Conservation (phyloP, 2,329 filamentous ascomycete genomes). For the Paramyrothecium sp. region DNA sequence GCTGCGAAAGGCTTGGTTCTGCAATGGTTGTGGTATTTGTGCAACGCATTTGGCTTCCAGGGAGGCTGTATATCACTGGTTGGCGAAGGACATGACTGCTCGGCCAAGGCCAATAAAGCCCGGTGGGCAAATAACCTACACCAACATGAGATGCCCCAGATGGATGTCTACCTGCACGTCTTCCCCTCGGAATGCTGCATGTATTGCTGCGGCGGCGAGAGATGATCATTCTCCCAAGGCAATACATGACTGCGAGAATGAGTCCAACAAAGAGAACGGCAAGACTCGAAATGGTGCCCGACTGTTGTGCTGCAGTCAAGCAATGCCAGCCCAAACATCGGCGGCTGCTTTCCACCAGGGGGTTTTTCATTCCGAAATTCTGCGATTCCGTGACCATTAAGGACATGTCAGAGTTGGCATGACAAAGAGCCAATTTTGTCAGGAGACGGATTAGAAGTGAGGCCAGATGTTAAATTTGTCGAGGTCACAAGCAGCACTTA, state of each 20-base stretch:
- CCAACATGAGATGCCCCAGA: neutral
- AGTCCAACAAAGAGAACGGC: slow-evolving; percentile 25
- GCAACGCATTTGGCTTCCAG: neutral
- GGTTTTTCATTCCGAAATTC: too few relatives aligned
- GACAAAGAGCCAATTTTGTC: too few relatives aligned
- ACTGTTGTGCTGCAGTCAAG: slow-evolving; percentile 32
- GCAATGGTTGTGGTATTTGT: neutral
- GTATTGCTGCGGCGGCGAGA: slow-evolving; percentile 10
- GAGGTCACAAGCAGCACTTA: too few relatives aligned
- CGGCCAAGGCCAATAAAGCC: slow-evolving; percentile 11
- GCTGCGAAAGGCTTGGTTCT: too few relatives aligned
- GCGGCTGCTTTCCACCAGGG: neutral
- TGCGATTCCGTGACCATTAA: too few relatives aligned
- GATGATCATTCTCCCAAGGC: slow-evolving; percentile 20
- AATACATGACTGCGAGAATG: slow-evolving; percentile 31
- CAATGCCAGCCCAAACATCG: slow-evolving; percentile 36
- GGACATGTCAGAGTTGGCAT: too few relatives aligned
- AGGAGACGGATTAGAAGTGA: too few relatives aligned
- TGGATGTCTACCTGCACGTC: neutral
- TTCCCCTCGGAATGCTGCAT: slow-evolving; percentile 5
- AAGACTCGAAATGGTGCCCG: slow-evolving; percentile 37
- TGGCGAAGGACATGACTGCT: slow-evolving; percentile 12
- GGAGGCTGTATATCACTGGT: slow-evolving; percentile 11
- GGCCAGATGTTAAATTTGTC: too few relatives aligned
- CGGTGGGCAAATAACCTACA: slow-evolving; percentile 12